Percentiles rank a stretch among this genome's conserved stretches.
Conservation (phyloP, 1,284 basidiomycete species). For the Peniophora sp. region DNA sequence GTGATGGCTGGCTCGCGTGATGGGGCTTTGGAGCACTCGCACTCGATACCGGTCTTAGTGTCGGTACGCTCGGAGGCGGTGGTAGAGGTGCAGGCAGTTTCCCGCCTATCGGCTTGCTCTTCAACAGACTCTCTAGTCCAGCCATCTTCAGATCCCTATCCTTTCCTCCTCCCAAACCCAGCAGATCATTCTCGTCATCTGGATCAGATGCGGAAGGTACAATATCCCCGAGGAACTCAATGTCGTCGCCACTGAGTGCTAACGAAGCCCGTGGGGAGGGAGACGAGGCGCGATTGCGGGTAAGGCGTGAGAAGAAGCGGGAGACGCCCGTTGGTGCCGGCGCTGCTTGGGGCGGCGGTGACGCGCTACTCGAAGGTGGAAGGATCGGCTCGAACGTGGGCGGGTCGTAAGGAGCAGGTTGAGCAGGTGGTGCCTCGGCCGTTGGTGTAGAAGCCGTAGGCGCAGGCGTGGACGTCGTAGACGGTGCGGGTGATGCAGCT, state of each 20-base stretch:
- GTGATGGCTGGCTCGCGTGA: constrained; percentile 34
- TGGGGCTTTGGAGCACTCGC: not conserved
- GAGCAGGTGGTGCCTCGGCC: constrained; percentile 2
- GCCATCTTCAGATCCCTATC: constrained; percentile 19
- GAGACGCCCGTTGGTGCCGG: constrained; percentile 59
- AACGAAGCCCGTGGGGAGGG: constrained; percentile 37
- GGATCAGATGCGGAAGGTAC: constrained; percentile 47
- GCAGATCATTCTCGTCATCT: constrained; percentile 25
- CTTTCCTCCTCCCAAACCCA: not conserved
- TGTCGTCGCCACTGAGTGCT: constrained; percentile 60
- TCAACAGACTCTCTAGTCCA: constrained; percentile 31
- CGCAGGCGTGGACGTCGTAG: not conserved
- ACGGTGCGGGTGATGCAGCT: constrained; percentile 1
- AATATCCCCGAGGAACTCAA: constrained; percentile 70
- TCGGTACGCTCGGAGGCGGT: constrained; percentile 15
- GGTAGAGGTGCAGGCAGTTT: constrained; percentile 30
- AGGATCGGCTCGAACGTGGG: constrained; percentile 16
- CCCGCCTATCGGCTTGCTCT: constrained; percentile 33
- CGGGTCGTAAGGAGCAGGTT: constrained; percentile 10
- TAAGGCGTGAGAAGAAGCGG: constrained; percentile 64
- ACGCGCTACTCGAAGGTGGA: constrained; percentile 9
- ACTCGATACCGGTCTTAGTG: constrained; percentile 7
- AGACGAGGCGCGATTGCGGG: constrained; percentile 34
- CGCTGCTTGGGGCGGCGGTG: constrained; percentile 11
- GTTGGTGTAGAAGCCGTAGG: not conserved